These are phyloP conservation scores for Aegilops umbellulata DNA, from an alignment of 176 grass and related monocot genomes.

Conservation along the genomic window DNA sequence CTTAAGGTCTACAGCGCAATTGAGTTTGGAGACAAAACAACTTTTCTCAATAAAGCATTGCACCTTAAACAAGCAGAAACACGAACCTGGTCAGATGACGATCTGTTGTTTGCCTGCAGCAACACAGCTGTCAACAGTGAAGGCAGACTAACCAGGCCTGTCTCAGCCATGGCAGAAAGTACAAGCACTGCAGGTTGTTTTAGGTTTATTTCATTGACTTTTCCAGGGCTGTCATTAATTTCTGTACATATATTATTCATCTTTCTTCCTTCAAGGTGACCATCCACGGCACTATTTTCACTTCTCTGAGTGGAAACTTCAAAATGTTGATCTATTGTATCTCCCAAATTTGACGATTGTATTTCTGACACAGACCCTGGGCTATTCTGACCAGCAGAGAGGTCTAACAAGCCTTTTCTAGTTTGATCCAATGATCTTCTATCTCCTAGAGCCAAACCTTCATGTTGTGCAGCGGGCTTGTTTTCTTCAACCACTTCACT, in stretches of 20 bases:
- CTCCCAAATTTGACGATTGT: constrained; percentile 20
- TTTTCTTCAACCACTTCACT: constrained; percentile 42
- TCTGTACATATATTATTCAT: constrained; percentile 28
- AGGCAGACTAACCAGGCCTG: constrained; percentile 86
- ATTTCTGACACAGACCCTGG: constrained; percentile 26
- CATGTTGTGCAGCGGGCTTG: constrained; percentile 26
- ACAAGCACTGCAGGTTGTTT: constrained; percentile 77
- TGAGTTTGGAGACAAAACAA: constrained; percentile 6
- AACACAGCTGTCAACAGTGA: constrained; percentile 96
- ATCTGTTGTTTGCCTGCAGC: constrained; percentile 95
- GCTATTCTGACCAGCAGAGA: constrained; percentile 28
- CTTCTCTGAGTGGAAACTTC: constrained; percentile 43
- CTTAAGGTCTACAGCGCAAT: constrained; percentile 2
- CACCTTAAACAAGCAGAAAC: constrained; percentile 8
- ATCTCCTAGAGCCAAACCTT: constrained; percentile 1
- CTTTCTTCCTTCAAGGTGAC: constrained; percentile 49
- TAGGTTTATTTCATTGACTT: constrained; percentile 55
- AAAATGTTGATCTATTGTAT: constrained; percentile 22
- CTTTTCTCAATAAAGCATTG: constrained; percentile 13
- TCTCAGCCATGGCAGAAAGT: constrained; percentile 93
- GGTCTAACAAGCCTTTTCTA: constrained; percentile 29
- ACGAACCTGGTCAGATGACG: constrained; percentile 86
- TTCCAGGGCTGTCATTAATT: constrained; percentile 30
- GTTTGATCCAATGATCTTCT: constrained; percentile 35
- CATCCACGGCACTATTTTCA: constrained; percentile 42